These are phyloP conservation scores for Triticum timopheevii DNA, from an alignment of 176 grass and related monocot genomes.

Conservation along the genomic window DNA sequence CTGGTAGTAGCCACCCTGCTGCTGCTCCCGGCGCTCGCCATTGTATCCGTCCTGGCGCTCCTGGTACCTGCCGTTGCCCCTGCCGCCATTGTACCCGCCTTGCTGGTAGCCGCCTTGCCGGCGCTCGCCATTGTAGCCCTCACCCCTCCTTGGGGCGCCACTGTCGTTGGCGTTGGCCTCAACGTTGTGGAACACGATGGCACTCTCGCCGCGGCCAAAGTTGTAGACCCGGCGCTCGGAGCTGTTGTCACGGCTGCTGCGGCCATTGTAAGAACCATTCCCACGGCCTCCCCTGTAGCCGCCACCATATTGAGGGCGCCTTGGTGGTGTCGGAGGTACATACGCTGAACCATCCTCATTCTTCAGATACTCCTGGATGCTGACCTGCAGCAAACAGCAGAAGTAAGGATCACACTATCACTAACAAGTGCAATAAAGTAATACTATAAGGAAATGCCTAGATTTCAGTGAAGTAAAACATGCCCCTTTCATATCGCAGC, in stretches of 20 bases:
- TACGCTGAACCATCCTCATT: background rate
- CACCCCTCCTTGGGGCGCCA: background rate
- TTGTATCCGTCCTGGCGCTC: background rate
- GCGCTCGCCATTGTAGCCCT: background rate
- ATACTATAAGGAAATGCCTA: too few species aligned
- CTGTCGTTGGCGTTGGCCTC: background rate
- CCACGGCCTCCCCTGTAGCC: background rate
- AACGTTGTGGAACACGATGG: background rate
- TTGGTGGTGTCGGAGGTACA: background rate
- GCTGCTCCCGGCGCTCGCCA: background rate
- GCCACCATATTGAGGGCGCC: background rate
- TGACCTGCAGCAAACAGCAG: constrained; percentile 25
- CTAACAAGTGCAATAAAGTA: background rate
- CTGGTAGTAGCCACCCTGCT: background rate
- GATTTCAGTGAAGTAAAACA: too few species aligned
- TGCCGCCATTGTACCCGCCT: background rate
- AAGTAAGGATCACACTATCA: background rate
- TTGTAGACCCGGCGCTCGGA: background rate
- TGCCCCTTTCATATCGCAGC: too few species aligned
- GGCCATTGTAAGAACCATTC: background rate
- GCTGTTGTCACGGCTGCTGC: background rate
- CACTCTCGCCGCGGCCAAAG: background rate
- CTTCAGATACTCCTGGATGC: constrained; percentile 4
- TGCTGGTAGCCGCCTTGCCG: background rate
- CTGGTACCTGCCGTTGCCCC: background rate